Base-by-base conservation (phyloP, 441 rosid species). In the Erodium trifolium region DNA sequence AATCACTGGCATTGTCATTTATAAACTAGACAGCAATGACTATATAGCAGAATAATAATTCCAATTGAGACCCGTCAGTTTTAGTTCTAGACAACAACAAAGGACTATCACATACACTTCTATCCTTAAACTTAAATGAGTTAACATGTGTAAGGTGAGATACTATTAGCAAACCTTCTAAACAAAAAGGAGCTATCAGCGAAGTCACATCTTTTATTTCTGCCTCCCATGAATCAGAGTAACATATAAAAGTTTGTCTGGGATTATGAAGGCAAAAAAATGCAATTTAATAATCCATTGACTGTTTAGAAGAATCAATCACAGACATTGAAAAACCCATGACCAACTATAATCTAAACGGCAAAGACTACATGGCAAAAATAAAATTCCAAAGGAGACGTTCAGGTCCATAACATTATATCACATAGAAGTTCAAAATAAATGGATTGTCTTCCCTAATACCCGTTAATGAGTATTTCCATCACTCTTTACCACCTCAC, bases 211-310 rank as follows among this genome's bases (percentile, higher is more conserved):
- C 0, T 6, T 70, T 73, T 10, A 62, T 73, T 31, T 71, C 34
- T 72, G 78, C 80, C 86, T 76, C 74, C 74, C 71, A 73, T 76
- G 87, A 81, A 81, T 81, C 87, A 74, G 79, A 75, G 53, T 73
- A 77, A 55, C 67, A 76, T 71, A 66, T 67, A 7, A 34, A 72
- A 47, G 68, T 68, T 71, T 73, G 77, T 69, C 80, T 62, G 79
- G 82, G 82, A 81, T 81, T 79, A 83, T 72, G 82, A 73, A 81
- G 83, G 83, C 83, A 68, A 45, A 14, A 13, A 66, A 18, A 17
- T 11, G 11, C 35, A 39, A 27, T 31, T 35, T 57, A 16, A 37
- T 3, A 45, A 45, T 8, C 51, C 10, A 8, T 39, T 39, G 45
- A 45, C 1, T 45, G 1, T 45, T 45, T 11, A 12, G 12, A 45